These are phyloP conservation scores for Dryadomyces sulphureus DNA, from an alignment of 2,329 filamentous ascomycete genomes.

Conservation along the genomic window DNA sequence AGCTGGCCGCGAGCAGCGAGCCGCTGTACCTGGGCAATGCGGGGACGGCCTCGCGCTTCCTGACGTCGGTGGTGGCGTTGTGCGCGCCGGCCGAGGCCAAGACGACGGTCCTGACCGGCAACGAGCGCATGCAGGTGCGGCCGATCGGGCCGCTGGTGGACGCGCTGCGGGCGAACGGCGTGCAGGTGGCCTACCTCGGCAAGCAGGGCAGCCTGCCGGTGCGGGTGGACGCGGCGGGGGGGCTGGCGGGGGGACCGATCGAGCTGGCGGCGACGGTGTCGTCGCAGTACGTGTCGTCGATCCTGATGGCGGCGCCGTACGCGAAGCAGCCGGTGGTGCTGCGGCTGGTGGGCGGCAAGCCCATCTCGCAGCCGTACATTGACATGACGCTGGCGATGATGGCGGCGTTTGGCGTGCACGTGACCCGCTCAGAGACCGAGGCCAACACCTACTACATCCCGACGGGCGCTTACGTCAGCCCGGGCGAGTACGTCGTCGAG, in stretches of 20 bases:
- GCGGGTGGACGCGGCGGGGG: constrained; percentile 65
- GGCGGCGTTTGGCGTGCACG: constrained; percentile 74
- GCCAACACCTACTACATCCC: constrained; percentile 91
- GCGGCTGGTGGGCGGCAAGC: constrained; percentile 85
- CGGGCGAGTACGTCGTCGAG: constrained; percentile 75
- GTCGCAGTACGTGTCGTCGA: constrained; percentile 96
- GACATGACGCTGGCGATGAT: constrained; percentile 99
- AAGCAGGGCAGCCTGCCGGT: constrained; percentile 73
- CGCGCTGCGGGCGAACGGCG: constrained; percentile 72
- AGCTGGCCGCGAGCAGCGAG: constrained; percentile 57
- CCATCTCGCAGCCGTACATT: constrained; percentile 93
- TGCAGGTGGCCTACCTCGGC: constrained; percentile 75
- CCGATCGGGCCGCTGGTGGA: constrained; percentile 90
- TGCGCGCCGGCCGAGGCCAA: constrained; percentile 48
- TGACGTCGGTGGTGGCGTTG: constrained; percentile 81
- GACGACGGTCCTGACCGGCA: constrained; percentile 77
- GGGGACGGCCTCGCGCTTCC: constrained; percentile 86
- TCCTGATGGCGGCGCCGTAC: constrained; percentile 93
- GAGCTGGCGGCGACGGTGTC: constrained; percentile 90
- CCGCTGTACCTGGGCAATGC: constrained; percentile 91
- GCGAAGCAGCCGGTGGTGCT: constrained; percentile 88
- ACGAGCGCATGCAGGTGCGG: constrained; percentile 88
- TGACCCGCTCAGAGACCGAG: constrained; percentile 61
- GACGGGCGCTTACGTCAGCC: constrained; percentile 68
- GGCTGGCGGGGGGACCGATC: constrained; percentile 75